Base-by-base conservation (phyloP, 1,284 basidiomycete genomes). In the Earliella scabrosa region DNA sequence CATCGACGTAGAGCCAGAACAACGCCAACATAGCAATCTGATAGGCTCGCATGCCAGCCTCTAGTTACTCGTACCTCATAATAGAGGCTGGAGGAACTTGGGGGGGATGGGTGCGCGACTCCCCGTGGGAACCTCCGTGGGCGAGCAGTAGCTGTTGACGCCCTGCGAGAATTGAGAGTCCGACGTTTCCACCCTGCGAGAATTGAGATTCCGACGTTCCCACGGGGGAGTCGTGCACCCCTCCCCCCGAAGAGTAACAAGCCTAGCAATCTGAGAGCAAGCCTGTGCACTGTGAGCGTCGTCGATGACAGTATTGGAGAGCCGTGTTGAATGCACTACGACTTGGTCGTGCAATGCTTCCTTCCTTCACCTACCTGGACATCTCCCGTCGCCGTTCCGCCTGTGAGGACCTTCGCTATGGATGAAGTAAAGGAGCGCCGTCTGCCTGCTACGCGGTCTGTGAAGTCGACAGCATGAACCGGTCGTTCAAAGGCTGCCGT, bases 1-100 rank as follows among this genome's bases (percentile, higher is more conserved):
- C 27, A 59, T 38, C 60, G 60, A 58, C 54, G 47, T 50, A 52
- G 27, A 59, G 50, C 47, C 52, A 47, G 9, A 57, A 62, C 18
- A 59, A 45, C 9, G 56, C 43, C 38, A 62, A 56, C 60, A 62
- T 62, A 50, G 29, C 13, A 13, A 31, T 13, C 41, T 59, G 58
- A n/a, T n/a, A n/a, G n/a, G n/a, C n/a, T n/a, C n/a, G n/a, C n/a
- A n/a, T n/a, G n/a, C n/a, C n/a, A n/a, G n/a, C n/a, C n/a, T n/a
- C n/a, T n/a, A n/a, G n/a, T n/a, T n/a, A n/a, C n/a, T n/a, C n/a
- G n/a, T n/a, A n/a, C n/a, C n/a, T n/a, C n/a, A n/a, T n/a, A n/a
- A n/a, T n/a, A n/a, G n/a, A n/a, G n/a, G n/a, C n/a, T n/a, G n/a
- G n/a, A n/a, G n/a, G n/a, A n/a, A n/a, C n/a, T n/a, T n/a, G n/a